Percentiles rank a stretch among this genome's conserved stretches.
Conservation (phyloP, 23 red algal genomes). For the Gracilariopsis chorda region DNA sequence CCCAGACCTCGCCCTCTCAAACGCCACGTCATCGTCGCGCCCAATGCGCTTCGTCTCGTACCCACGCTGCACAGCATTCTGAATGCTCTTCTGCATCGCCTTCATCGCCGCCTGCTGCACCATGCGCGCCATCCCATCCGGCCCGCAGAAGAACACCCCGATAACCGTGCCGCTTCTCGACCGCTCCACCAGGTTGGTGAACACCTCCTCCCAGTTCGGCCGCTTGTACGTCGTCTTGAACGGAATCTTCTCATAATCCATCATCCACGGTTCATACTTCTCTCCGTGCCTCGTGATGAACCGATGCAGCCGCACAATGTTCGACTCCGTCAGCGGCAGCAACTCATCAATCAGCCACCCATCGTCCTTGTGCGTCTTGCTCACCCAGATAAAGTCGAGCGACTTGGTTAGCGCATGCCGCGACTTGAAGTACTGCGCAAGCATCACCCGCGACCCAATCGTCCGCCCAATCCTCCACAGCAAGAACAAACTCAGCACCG, state of each 20-base stretch:
- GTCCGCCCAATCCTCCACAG: conserved; percentile 66
- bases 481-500: conserved; percentile 47
- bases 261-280: conserved; percentile 67
- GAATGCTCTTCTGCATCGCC: conserved; percentile 67
- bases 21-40: neutral
- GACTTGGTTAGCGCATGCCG: conserved; percentile 64
- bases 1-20: neutral
- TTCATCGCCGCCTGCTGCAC: conserved; percentile 65
- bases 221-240: conserved; percentile 64
- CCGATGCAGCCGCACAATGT: conserved; percentile 71
- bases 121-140: conserved; percentile 63
- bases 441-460: conserved; percentile 65
- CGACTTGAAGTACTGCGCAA: conserved; percentile 71
- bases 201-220: conserved; percentile 76
- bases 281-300: conserved; percentile 66
- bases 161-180: conserved; percentile 69
- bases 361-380: conserved; percentile 61
- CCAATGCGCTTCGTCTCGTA: conserved; percentile 20
- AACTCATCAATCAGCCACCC: conserved; percentile 75
- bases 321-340: conserved; percentile 58
- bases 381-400: conserved; percentile 80
- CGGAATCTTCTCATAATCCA: conserved; percentile 66
- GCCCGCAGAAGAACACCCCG: conserved; percentile 78
- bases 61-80: conserved; percentile 43
- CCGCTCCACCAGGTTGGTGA: conserved; percentile 52